phyloP scores from a whole-genome alignment of 2,329 filamentous ascomycete genomes.

The Fonsecaea nubica region DNA sequence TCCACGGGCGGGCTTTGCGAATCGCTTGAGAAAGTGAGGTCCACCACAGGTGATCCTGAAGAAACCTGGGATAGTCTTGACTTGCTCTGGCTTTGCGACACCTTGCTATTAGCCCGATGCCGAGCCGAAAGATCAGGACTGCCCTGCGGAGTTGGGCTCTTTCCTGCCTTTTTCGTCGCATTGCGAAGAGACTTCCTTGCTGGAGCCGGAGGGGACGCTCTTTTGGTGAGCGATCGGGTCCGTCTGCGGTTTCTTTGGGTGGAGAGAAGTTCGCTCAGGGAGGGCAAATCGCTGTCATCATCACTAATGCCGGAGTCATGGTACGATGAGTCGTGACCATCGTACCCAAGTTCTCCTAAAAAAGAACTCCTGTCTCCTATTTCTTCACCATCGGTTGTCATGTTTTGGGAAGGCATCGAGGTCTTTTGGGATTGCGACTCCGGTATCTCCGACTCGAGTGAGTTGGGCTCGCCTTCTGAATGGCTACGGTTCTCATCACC shows the following conservation, averaged over 20 bases:
- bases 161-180: constrained; percentile 6
- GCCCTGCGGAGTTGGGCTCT: constrained; percentile 8
- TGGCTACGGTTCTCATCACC: constrained; percentile 19
- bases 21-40: constrained; percentile 50
- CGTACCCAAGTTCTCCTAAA: constrained; percentile 35
- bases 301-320: constrained; percentile 28
- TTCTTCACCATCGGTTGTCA: constrained; percentile 9
- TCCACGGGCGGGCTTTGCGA: constrained; percentile 27
- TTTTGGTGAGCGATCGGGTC: constrained; percentile 13
- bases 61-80: constrained; percentile 36
- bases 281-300: constrained; percentile 36
- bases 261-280: constrained; percentile 33
- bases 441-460: constrained; percentile 26
- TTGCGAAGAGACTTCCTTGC: constrained; percentile 23
- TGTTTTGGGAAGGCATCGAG: constrained; percentile 6
- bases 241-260: constrained; percentile 23
- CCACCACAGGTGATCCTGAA: constrained; percentile 43
- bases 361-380: constrained; percentile 26
- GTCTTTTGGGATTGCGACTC: constrained; percentile 26
- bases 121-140: constrained; percentile 28
- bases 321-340: constrained; percentile 36
- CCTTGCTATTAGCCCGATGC: constrained; percentile 33
- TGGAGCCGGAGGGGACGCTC: constrained; percentile 10
- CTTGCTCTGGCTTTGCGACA: constrained; percentile 32
- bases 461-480: constrained; percentile 4